Evolutionary conservation across 345 rosid species (phyloP), one percentile per base, ranked within the genome.

Genomic region (Pugionium cornutum): DNA sequence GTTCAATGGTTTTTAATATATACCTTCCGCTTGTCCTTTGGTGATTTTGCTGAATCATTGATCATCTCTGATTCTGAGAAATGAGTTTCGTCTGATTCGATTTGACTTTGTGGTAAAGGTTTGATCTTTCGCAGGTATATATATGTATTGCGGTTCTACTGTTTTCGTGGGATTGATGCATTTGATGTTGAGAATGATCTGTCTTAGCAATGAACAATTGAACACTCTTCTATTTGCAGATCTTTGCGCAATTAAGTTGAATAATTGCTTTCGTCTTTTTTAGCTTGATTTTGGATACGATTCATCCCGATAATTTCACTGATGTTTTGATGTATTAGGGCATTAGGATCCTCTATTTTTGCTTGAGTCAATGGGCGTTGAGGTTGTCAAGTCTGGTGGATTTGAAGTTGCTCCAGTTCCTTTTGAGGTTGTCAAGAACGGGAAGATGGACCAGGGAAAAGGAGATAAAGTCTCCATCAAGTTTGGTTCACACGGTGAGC

Each of bases 361-460:
- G 25, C 10, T 2, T 29, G 6, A 8, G 0, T 54, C 11, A 53
- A 92, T 92, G 98, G 89, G 87, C 36, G 87, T 86, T 47, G 98
- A 91, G 82, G 89, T 84, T 74, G 60, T 55, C n/a, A 74, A 31
- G 7, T 53, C 57, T 66, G 82, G 76, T 62, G 88, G 83, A 67
- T 79, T 84, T 58, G 98, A 88, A 79, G 81, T 78, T 82, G 89
- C 78, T 33, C 83, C 80, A 29, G 80, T 76, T 60, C 79, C 95
- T 7, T 65, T 76, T 26, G 89, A 79, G 49, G 76, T 76, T 6
- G 84, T 76, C 44, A 81, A 76, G 44, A 86, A 84, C 66, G 86
- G 84, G 70, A 84, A 78, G 66, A 55, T 75, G 46, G 91, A 78
- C 30, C 69, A 79, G 39, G 84, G 69, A 4, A 59, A 75, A 3